Evolutionary conservation across 352 stramenopile species (phyloP), one percentile per base, ranked within the genome.

Genomic region (Phytopythium vexans): DNA sequence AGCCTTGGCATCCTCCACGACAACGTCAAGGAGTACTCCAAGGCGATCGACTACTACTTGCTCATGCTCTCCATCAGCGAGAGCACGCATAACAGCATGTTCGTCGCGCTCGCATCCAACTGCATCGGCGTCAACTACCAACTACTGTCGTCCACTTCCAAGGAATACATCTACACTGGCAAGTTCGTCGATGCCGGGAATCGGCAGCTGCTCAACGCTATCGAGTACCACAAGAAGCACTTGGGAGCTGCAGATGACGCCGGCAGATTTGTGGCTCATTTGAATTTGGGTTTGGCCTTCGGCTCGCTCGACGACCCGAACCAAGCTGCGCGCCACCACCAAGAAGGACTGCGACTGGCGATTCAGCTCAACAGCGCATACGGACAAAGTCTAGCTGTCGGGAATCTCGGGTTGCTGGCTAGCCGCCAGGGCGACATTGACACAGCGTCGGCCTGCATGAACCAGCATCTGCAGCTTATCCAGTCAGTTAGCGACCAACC

Each of bases 121-220:
- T 95, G 85, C 62, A 95, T 96, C 47, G 88, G 88, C 21, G 84
- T 97, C 55, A 74, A 95, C 66, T 91, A 92, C 56, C 88, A 95
- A 70, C 67, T 94, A 4, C 56, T 83, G 27, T 83, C 81, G 9
- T 86, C 74, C 3, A 67, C 58, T 0, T 61, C 61, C 27, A 86
- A 82, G 58, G 72, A 87, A 41, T 86, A 66, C 45, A 52, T 66
- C n/a, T 94, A 92, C 72, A 89, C 76, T 5, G 84, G 82, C 41
- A 81, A 79, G 34, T 91, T 90, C 40, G 64, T 88, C 6, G 74
- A 87, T 41, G 33, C 66, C 2, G 54, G 66, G 15, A 92, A 72
- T 46, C 56, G 59, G 9, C 67, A 57, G 14, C 55, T 94, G 10
- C 68, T 76, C 32, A 73, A 69, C 14, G 82, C 82, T 4, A 41